A percentile compares a stretch with the other conserved stretches of the same genome.
Evolutionary conservation across 2,329 filamentous ascomycete species (phyloP).

Genomic region (Exophiala alcalophila): DNA sequence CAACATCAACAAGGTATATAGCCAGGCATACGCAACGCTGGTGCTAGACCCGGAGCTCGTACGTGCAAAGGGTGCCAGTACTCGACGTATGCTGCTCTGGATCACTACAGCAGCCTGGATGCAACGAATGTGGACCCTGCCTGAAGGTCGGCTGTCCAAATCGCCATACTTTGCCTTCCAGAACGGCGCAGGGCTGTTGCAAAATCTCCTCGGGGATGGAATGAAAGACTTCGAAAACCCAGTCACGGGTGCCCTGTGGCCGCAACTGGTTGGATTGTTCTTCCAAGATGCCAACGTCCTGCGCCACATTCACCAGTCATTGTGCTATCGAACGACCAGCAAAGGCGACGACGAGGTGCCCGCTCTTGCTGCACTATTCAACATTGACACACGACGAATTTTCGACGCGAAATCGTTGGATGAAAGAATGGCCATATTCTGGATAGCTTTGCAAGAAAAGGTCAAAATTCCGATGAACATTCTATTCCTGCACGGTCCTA

Average conservation of each 20-base stretch:
- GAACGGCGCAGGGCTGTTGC: slow-evolving; percentile 1
- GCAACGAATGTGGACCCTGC: slow-evolving; percentile 14
- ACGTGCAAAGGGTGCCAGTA: slow-evolving; percentile 1
- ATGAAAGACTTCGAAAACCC: neutral
- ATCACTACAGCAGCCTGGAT: slow-evolving; percentile 11
- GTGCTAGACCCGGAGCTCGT: slow-evolving; percentile 10
- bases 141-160: slow-evolving; percentile 7
- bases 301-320: slow-evolving; percentile 3
- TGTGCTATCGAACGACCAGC: slow-evolving; percentile 9
- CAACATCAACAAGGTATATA: slow-evolving; percentile 13
- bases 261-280: neutral
- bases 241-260: neutral
- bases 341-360: slow-evolving; percentile 7
- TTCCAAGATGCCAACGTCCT: neutral
- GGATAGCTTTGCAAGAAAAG: slow-evolving; percentile 5
- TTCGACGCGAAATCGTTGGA: slow-evolving; percentile 4
- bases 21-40: slow-evolving; percentile 4
- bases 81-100: slow-evolving; percentile 5
- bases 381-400: slow-evolving; percentile 2
- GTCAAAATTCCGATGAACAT: slow-evolving; percentile 11
- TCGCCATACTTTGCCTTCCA: slow-evolving; percentile 1
- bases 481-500: slow-evolving; percentile 5
- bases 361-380: slow-evolving; percentile 8
- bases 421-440: slow-evolving; percentile 16
- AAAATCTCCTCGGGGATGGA: neutral